A percentile compares a stretch with the other conserved stretches of the same genome.
phyloP scores from a whole-genome alignment of 2,329 filamentous ascomycete species.

The Trichoderma breve region DNA sequence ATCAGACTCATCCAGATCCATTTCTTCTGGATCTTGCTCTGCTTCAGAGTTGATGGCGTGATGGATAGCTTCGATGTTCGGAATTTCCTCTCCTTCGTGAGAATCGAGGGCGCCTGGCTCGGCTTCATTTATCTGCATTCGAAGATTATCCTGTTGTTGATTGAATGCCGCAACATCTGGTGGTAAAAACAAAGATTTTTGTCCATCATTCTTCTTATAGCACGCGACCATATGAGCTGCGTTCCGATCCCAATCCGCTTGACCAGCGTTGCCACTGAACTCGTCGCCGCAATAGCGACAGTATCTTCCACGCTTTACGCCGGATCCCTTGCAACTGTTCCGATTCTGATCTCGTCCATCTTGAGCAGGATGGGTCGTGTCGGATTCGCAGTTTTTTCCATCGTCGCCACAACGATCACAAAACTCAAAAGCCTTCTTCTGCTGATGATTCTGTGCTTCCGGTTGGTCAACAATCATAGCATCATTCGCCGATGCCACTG shows the following conservation, averaged over 20 bases:
- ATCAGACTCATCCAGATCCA: background rate
- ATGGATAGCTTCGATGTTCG: background rate
- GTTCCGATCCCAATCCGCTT: conserved; percentile 12
- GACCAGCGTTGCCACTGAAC: background rate
- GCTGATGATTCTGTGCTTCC: background rate
- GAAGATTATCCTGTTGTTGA: background rate
- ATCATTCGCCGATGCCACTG: background rate
- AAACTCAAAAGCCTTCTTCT: background rate
- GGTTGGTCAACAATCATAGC: background rate
- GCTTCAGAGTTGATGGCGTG: background rate
- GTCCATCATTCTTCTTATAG: background rate
- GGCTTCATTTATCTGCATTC: background rate
- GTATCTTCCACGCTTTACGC: background rate
- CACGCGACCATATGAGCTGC: conserved; percentile 14
- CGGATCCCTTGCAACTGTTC: background rate
- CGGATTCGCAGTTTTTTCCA: conserved; percentile 1
- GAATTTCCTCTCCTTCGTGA: background rate
- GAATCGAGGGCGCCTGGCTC: background rate
- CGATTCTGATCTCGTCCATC: background rate
- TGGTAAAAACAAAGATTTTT: background rate
- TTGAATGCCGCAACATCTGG: background rate
- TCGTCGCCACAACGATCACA: conserved; percentile 20
- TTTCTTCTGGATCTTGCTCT: background rate
- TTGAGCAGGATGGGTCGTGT: background rate
- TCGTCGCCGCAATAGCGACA: conserved; percentile 17